phyloP scores from a whole-genome alignment of 2,329 filamentous ascomycete genomes.

The Mycosphaerella sp. region DNA sequence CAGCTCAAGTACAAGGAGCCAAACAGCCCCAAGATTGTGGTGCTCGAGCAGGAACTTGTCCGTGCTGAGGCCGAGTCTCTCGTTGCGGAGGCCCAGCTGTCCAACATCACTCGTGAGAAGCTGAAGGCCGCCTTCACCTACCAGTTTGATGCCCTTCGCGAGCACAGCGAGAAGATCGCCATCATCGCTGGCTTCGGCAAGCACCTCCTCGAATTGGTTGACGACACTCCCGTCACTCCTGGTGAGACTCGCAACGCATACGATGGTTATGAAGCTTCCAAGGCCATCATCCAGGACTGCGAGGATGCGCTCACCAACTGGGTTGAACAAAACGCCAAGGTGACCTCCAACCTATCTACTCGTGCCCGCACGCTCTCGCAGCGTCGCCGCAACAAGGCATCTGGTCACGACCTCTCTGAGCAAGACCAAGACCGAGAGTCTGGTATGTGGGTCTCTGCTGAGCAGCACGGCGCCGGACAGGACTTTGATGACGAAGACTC shows the following conservation, averaged over 20 bases:
- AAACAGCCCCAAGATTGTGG: constrained; percentile 94
- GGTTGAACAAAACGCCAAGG: constrained; percentile 83
- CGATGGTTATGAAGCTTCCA: constrained; percentile 96
- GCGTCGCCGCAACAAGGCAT: constrained; percentile 61
- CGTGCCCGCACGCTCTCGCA: constrained; percentile 83
- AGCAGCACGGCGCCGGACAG: constrained; percentile 55
- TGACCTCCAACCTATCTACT: constrained; percentile 78
- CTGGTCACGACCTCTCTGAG: constrained; percentile 73
- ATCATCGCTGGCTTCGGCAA: constrained; percentile 98
- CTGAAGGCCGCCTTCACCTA: constrained; percentile 97
- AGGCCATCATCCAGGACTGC: constrained; percentile 98
- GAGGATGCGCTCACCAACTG: constrained; percentile 97
- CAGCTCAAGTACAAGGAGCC: constrained; percentile 99
- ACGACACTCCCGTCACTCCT: constrained; percentile 93
- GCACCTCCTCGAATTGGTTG: constrained; percentile 92
- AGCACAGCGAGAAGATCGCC: constrained; percentile 97
- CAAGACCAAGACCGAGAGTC: constrained; percentile 73
- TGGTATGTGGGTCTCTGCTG: constrained; percentile 71
- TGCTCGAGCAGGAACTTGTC: constrained; percentile 96
- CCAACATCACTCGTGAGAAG: constrained; percentile 99
- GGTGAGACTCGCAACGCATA: constrained; percentile 94
- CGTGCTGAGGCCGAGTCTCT: constrained; percentile 98
- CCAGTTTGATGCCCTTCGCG: constrained; percentile 93
- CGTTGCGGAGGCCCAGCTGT: constrained; percentile 94
- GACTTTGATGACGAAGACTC: constrained; percentile 56